Evolutionary conservation across 2,329 filamentous ascomycete species (phyloP), one percentile per base, ranked within the genome.

Genomic region (Fusarium hainanense): DNA sequence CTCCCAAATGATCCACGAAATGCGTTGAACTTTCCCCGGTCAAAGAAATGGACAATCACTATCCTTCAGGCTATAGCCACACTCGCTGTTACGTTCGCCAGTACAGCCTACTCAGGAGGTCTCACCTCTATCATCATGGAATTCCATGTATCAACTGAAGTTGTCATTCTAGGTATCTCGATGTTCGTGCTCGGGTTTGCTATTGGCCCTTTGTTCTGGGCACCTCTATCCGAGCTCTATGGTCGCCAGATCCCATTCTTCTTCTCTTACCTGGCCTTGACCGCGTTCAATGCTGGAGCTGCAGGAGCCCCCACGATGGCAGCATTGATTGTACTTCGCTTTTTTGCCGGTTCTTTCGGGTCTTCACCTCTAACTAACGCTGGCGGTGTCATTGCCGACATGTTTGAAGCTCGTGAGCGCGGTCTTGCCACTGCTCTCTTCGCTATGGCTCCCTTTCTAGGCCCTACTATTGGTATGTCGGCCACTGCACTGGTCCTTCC

Each of bases 41-140:
- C 74, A 28, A 86, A 85, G 78, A 93, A 93, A 80, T 93, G 91
- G 91, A 76, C 77, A 30, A 87, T 91, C 68, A 91, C 89, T 3
- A 75, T 87, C 54, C 77, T 90, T 42, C 87, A 90, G 59, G 90
- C 91, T 14, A 72, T 91, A 28, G 88, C 91, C 16, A 91, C 90
- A 2, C 83, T 94, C 44, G 90, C 85, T 28, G 90, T 93, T 30
- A 83, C 92, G 4, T 91, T 94, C 72, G 87, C 88, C 56, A 92
- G 89, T 20, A 90, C 89, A 2, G 90, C 90, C 32, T 92, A 88
- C 77, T 87, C 87, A 6, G 88, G 88, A 14, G 88, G 87, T 48
- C 77, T 89, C 16, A 59, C 70, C 11, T 80, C 88, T 50, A 83
- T 93, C 55, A 82, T 89, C 16, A 44, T 65, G 2, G 81, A 88